Evolutionary conservation across 805 yeast genomes (phyloP).

Genomic region (Jamesozyma hellenica): DNA sequence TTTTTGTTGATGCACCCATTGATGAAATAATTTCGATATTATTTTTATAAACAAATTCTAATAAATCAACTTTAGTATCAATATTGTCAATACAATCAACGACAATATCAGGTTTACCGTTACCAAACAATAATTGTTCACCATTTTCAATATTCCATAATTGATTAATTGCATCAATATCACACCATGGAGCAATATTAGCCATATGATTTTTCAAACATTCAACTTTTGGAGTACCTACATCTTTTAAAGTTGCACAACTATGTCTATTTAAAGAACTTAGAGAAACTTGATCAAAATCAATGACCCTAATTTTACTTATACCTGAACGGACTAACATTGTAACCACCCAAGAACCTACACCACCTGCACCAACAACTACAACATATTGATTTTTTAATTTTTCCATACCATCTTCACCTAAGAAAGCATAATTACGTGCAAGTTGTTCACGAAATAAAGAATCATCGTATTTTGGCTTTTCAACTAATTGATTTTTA

Average conservation of each 20-base stretch:
- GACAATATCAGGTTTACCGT: conserved; percentile 58
- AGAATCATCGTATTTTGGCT: conserved; percentile 43
- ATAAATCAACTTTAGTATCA: conserved; percentile 88
- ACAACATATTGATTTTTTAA: conserved; percentile 65
- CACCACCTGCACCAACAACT: conserved; percentile 95
- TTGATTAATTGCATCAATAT: conserved; percentile 65
- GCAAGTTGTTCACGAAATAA: conserved; percentile 87
- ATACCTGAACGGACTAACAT: conserved; percentile 90
- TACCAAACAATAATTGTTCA: conserved; percentile 42
- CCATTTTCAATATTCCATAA: conserved; percentile 66
- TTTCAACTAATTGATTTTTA: neutral
- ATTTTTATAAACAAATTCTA: conserved; percentile 57
- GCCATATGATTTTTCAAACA: conserved; percentile 60
- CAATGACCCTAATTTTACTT: conserved; percentile 66
- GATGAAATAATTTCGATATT: conserved; percentile 69
- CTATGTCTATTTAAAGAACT: conserved; percentile 91
- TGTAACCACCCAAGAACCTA: conserved; percentile 92
- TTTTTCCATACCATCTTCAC: conserved; percentile 70
- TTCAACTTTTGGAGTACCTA: conserved; percentile 83
- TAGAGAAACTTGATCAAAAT: conserved; percentile 91
- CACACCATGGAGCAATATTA: conserved; percentile 88
- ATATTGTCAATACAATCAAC: conserved; percentile 96
- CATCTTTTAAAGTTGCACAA: conserved; percentile 83
- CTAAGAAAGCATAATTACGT: conserved; percentile 83
- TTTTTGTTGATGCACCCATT: conserved; percentile 96